Evolutionary conservation across 345 rosid species (phyloP).

Genomic region (Psidium friedrichsthalianum): DNA sequence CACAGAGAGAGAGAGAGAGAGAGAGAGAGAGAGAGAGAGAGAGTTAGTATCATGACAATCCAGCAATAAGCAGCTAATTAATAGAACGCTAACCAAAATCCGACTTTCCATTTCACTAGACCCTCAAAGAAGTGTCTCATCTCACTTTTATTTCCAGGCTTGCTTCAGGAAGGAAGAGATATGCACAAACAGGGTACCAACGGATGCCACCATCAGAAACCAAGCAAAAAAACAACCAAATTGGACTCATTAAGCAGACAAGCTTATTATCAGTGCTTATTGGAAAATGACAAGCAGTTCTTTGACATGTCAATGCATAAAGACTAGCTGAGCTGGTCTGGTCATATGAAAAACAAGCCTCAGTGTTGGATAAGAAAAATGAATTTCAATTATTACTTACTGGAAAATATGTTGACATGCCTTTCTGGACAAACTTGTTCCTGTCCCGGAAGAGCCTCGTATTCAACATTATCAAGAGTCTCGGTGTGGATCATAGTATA

Average conservation of each 20-base stretch:
- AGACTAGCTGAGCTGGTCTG: background rate
- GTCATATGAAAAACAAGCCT: background rate
- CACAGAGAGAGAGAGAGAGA: background rate
- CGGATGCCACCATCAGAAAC: background rate
- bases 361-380: background rate
- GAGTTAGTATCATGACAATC: background rate
- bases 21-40: background rate
- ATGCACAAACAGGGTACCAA: background rate
- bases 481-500: constrained; percentile 40
- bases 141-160: background rate
- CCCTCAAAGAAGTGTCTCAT: background rate
- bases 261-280: background rate
- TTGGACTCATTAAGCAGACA: background rate
- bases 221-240: background rate
- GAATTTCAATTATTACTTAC: constrained; percentile 27
- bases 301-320: background rate
- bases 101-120: background rate
- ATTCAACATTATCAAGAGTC: constrained; percentile 38
- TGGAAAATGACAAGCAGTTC: background rate
- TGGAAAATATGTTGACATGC: constrained; percentile 50
- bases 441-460: constrained; percentile 68
- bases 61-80: background rate
- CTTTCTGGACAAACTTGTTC: constrained; percentile 81
- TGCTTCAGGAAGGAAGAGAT: background rate
- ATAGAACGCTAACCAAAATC: background rate